Evolutionary conservation across 78 protist species (phyloP), one percentile per base, ranked within the genome.

Genomic region (Dictyostelium firmibasis): DNA sequence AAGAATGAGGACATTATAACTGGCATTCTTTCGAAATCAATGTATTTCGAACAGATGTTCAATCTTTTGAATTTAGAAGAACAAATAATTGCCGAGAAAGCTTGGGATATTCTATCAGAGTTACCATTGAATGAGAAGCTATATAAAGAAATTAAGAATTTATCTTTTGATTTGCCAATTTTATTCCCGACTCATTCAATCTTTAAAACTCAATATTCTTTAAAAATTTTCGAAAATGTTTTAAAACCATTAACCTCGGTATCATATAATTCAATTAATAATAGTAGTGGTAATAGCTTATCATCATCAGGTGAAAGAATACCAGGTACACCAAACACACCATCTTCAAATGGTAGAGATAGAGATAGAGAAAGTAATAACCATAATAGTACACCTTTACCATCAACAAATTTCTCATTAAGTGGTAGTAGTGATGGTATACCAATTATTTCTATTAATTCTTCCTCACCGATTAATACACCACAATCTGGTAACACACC

Each of bases 111-210:
- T 13, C 18, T 89, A 43, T 27, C 75, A 1, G 94, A 89, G 18
- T 36, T 89, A 20, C 94, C 85, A 64, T 64, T 81, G 23, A 81
- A 78, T 33, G 57, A 83, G 14, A 89, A 69, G 36, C 29, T 89
- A 13, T 25, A 64, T 20, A 81, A 43, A 33, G 94, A 89, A 14
- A 81, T 81, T n/a, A 89, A 81, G 33, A 31, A 23, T 25, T n/a
- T 89, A 7, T 33, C 53, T 31, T 84, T 27, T 7, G 81, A 85
- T 62, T 11, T 69, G 11, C 31, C 81, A 29, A 18, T 67, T 74
- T 35, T 78, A 27, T 79, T 89, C 11, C 94, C 94, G 69, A 81
- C 77, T n/a, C 72, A 78, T 70, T 64, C 94, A 64, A 81, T 89
- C 7, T 89, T 79, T 13, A 89, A 81, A 70, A 76, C 94, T 2